Conservation (phyloP, 2,329 filamentous ascomycete genomes). For the Trichoderma breve region DNA sequence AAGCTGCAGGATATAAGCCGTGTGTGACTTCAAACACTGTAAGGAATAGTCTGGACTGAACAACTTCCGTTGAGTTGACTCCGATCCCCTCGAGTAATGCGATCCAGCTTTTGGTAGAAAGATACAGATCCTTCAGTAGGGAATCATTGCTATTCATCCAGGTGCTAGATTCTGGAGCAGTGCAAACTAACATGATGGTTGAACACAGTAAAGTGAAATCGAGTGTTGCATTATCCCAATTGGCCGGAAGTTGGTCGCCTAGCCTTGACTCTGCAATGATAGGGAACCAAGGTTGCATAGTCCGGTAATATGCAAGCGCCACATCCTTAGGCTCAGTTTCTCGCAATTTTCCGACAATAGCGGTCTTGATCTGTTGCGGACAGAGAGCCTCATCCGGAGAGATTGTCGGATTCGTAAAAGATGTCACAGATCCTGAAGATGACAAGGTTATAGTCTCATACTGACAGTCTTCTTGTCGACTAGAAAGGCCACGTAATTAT, state of each 20-base stretch:
- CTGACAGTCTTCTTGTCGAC: not conserved
- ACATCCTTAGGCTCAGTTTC: not conserved
- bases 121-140: not conserved
- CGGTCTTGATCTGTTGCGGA: not conserved
- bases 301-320: not conserved
- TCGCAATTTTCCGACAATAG: not conserved
- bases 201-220: not conserved
- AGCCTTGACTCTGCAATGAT: not conserved
- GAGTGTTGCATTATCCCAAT: not conserved
- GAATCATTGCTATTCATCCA: not conserved
- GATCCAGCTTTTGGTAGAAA: not conserved
- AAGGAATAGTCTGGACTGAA: not conserved
- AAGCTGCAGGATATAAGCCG: not conserved
- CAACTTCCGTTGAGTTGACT: not conserved
- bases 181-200: not conserved
- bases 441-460: not conserved
- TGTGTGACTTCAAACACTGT: not conserved
- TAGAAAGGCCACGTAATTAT: not conserved
- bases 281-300: not conserved
- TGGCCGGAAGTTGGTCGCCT: not conserved
- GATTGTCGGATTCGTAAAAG: not conserved
- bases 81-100: not conserved
- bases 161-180: not conserved
- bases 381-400: not conserved
- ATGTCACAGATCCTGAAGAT: not conserved